phyloP scores from a whole-genome alignment of 805 yeast species.

The Cyberlindnera mississippiensis region DNA sequence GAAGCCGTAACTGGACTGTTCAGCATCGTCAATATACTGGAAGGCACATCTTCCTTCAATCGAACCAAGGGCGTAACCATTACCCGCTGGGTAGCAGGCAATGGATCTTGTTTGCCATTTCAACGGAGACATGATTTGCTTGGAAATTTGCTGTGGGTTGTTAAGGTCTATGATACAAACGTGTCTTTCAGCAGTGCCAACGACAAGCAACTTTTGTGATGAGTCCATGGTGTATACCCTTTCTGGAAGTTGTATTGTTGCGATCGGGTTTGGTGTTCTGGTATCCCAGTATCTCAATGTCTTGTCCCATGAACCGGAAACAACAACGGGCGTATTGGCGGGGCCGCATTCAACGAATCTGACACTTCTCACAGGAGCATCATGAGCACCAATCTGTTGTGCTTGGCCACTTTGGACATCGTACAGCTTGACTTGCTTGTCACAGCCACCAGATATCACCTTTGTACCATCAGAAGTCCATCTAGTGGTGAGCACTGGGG shows the following conservation, averaged over 20 bases:
- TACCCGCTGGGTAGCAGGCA: constrained; percentile 84
- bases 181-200: constrained; percentile 92
- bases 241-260: constrained; percentile 82
- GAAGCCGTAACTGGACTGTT: constrained; percentile 69
- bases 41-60: constrained; percentile 95
- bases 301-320: constrained; percentile 95
- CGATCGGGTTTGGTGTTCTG: constrained; percentile 76
- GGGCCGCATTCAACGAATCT: constrained; percentile 83
- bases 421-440: constrained; percentile 78
- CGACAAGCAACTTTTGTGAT: constrained; percentile 75
- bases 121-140: constrained; percentile 68
- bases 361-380: constrained; percentile 70
- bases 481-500: constrained; percentile 75
- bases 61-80: constrained; percentile 90
- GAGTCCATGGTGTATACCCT: constrained; percentile 88
- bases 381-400: constrained; percentile 83
- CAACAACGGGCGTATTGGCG: constrained; percentile 71
- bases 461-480: constrained; percentile 88
- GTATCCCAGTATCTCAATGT: constrained; percentile 93
- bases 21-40: constrained; percentile 82
- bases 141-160: constrained; percentile 78
- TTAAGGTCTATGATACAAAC: constrained; percentile 72
- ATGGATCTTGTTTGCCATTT: constrained; percentile 86
- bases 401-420: constrained; percentile 81
- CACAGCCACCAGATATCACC: constrained; percentile 86